These are phyloP conservation scores for Dicorynia guianensis DNA, from an alignment of 306 rosid genomes.

Conservation along the genomic window DNA sequence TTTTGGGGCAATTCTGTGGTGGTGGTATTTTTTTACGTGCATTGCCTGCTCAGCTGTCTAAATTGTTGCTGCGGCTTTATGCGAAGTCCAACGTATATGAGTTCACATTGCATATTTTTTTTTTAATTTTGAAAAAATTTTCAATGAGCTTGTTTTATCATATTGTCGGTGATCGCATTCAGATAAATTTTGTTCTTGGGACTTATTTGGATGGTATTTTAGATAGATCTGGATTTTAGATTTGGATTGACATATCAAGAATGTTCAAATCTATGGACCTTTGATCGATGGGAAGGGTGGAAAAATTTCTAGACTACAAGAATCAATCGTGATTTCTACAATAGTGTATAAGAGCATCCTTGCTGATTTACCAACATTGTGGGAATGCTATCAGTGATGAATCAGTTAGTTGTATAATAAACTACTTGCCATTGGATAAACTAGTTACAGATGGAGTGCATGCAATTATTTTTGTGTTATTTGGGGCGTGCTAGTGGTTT, in stretches of 20 bases:
- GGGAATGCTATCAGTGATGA: conserved; percentile 2
- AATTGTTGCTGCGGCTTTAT: not conserved
- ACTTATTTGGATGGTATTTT: conserved; percentile 26
- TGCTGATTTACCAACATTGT: not conserved
- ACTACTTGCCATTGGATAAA: not conserved
- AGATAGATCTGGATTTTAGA: conserved; percentile 58
- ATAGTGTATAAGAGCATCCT: conserved; percentile 4
- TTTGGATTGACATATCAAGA: not conserved
- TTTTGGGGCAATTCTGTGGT: not conserved
- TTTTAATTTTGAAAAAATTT: not conserved
- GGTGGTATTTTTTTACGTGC: not conserved
- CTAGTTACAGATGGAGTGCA: not conserved
- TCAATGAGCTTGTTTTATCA: not conserved
- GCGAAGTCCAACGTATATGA: not conserved
- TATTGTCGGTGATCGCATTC: conserved; percentile 29
- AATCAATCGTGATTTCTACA: not conserved
- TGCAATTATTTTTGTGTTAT: not conserved
- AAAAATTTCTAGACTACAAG: not conserved
- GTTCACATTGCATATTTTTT: not conserved
- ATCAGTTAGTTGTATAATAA: conserved; percentile 11
- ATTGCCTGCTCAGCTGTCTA: not conserved
- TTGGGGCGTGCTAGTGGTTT: not conserved
- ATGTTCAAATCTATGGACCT: conserved; percentile 36
- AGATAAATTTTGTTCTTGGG: not conserved
- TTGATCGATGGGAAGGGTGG: conserved; percentile 27